Evolutionary conservation across 495 filamentous ascomycete species (phyloP).

Genomic region (Penicillium daleae): DNA sequence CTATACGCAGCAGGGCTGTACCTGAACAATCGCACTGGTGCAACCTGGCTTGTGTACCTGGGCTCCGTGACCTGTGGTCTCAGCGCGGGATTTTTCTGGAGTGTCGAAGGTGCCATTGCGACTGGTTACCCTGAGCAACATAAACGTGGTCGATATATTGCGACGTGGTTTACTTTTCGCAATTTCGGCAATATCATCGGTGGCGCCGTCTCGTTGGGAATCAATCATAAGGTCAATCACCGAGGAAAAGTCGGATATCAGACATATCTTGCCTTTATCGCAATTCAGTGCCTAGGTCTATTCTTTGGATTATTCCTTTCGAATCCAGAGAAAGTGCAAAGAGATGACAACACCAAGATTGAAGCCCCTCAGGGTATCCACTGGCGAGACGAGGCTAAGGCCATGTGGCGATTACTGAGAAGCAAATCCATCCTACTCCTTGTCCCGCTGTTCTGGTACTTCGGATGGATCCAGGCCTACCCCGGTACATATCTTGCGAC

Average conservation of each 20-base stretch:
- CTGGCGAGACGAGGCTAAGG: background rate
- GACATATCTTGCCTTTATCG: background rate
- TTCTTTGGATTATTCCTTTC: background rate
- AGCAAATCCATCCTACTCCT: background rate
- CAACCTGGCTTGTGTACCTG: slow-evolving; percentile 58
- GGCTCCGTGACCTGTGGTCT: slow-evolving; percentile 58
- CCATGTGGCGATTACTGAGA: background rate
- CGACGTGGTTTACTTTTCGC: background rate
- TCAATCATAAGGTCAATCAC: background rate
- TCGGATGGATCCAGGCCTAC: background rate
- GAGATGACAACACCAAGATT: background rate
- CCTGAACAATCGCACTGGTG: slow-evolving; percentile 58
- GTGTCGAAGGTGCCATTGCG: slow-evolving; percentile 57
- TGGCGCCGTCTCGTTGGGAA: background rate
- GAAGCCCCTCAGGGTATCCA: background rate
- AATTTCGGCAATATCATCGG: background rate
- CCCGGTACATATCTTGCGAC: background rate
- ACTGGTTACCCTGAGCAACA: slow-evolving; percentile 54
- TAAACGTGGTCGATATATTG: background rate
- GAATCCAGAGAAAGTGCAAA: background rate
- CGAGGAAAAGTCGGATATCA: background rate
- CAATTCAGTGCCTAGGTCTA: background rate
- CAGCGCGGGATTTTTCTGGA: slow-evolving; percentile 57
- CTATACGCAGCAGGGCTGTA: slow-evolving; percentile 60
- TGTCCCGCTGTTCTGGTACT: background rate